These are phyloP conservation scores for Grosmannia serpens DNA, from an alignment of 2,329 filamentous ascomycete genomes.

Conservation along the genomic window DNA sequence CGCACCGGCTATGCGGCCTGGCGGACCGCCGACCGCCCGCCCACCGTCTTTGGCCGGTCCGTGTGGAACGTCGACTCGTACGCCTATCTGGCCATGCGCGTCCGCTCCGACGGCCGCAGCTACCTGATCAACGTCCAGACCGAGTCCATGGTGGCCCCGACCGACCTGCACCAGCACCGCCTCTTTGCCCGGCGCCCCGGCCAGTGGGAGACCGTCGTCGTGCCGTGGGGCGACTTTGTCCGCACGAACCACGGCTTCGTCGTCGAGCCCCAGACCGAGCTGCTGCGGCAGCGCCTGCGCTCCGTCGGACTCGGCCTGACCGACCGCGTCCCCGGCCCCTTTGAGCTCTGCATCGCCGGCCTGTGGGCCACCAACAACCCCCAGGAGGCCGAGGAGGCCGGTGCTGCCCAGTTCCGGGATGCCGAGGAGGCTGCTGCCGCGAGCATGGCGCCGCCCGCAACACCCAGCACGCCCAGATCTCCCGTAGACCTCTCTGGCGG, in stretches of 20 bases:
- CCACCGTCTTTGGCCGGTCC: constrained; percentile 75
- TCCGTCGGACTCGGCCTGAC: constrained; percentile 82
- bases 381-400: constrained; percentile 22
- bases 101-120: constrained; percentile 82
- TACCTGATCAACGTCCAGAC: constrained; percentile 96
- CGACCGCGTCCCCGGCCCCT: constrained; percentile 78
- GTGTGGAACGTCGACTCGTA: constrained; percentile 89
- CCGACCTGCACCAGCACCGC: constrained; percentile 92
- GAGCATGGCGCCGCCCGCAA: background rate
- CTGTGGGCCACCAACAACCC: constrained; percentile 81
- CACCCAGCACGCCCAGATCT: background rate
- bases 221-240: constrained; percentile 88
- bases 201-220: constrained; percentile 89
- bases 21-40: constrained; percentile 64
- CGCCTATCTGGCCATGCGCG: constrained; percentile 70
- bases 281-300: constrained; percentile 74
- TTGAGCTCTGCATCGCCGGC: constrained; percentile 72
- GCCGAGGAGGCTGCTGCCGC: background rate
- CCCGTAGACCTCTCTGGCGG: background rate
- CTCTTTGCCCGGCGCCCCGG: constrained; percentile 68
- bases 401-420: constrained; percentile 11
- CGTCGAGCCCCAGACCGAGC: constrained; percentile 83
- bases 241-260: constrained; percentile 87
- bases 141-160: constrained; percentile 72
- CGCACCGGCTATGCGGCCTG: constrained; percentile 83